Evolutionary conservation across 768 basidiomycete genomes (phyloP), one percentile per base, ranked within the genome.

Genomic region (Boletus subparvulus): DNA sequence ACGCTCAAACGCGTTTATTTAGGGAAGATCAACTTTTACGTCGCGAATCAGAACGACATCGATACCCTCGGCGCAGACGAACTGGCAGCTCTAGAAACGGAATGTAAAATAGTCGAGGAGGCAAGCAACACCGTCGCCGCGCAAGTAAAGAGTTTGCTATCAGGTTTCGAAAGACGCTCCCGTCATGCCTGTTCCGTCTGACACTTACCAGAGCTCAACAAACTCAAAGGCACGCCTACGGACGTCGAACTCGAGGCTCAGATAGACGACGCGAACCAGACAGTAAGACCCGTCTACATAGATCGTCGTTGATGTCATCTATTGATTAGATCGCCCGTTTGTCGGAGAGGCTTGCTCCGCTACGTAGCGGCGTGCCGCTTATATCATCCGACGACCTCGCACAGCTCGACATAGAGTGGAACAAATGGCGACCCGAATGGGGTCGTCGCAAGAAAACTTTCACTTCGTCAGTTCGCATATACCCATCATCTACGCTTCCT

Each of bases 1-100:
- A 28, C 12, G 44, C 45, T 19, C 17, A 39, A 39, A 51, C 42
- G 21, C 17, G 6, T 48, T 19, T 28, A 43, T 47, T 43, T 11
- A 93, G 91, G 90, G 11, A 93, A 97, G 72, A 88, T 85, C 3
- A 86, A 86, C 0, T 88, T 95, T 69, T 97, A 92, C 65, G 92
- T 94, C 13, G 84, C 84, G 36, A 94, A 94, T 60, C 89, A 96
- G 73, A 80, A 80, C 17, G 84, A 83, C 28, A 78, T 92, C 50
- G 82, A 86, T 30, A 78, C 83, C 24, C 77, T 92, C 52, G 81
- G 86, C 6, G 70, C 81, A 0, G 83, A 84, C 46, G 81, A 85
- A 53, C 74, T 92, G 28, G 73, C 81, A 13, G 72, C 73, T 2
- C 78, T 94, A 11, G 84, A 90, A 61, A 68, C 69, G 1, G 86